phyloP scores from a whole-genome alignment of 2,329 filamentous ascomycete species.

The Piedraia hortae region DNA sequence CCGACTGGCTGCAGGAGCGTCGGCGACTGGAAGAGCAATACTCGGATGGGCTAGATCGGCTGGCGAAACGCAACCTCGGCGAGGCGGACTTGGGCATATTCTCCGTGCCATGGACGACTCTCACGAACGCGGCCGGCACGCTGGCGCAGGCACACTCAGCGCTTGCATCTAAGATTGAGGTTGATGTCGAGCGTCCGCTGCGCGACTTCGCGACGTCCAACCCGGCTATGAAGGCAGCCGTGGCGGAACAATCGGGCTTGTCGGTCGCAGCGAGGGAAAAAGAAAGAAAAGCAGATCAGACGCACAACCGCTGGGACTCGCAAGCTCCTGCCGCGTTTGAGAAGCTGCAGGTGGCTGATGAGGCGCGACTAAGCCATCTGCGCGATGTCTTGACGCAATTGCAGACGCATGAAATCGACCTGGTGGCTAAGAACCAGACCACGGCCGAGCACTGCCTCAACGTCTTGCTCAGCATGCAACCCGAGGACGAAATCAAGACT shows the following conservation, averaged over 20 bases:
- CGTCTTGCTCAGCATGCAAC: slow-evolving; percentile 61
- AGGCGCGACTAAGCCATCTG: slow-evolving; percentile 66
- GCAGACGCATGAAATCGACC: slow-evolving; percentile 75
- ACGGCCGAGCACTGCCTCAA: slow-evolving; percentile 58
- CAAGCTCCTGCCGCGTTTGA: slow-evolving; percentile 91
- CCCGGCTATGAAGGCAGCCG: slow-evolving; percentile 51
- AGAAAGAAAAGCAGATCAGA: slow-evolving; percentile 56
- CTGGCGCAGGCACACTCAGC: slow-evolving; percentile 62
- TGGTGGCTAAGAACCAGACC: slow-evolving; percentile 46
- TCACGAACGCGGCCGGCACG: slow-evolving; percentile 51
- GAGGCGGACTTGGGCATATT: slow-evolving; percentile 72
- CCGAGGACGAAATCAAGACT: slow-evolving; percentile 57
- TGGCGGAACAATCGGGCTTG: slow-evolving; percentile 58
- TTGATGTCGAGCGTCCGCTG: slow-evolving; percentile 63
- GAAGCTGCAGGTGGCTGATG: slow-evolving; percentile 69
- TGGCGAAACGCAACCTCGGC: slow-evolving; percentile 30
- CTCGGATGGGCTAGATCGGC: slow-evolving; percentile 51
- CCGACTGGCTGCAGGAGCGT: slow-evolving; percentile 94
- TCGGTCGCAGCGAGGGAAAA: slow-evolving; percentile 57
- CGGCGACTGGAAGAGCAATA: slow-evolving; percentile 80
- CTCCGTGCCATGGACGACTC: slow-evolving; percentile 66
- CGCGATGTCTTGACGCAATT: slow-evolving; percentile 78
- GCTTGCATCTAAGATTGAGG: slow-evolving; percentile 57
- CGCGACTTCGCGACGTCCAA: slow-evolving; percentile 46
- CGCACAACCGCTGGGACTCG: slow-evolving; percentile 68